Percentiles rank a stretch among this genome's conserved stretches.
These are phyloP conservation scores for Simplicillium aogashimaense DNA, from an alignment of 2,329 filamentous ascomycete species.

Conservation along the genomic window DNA sequence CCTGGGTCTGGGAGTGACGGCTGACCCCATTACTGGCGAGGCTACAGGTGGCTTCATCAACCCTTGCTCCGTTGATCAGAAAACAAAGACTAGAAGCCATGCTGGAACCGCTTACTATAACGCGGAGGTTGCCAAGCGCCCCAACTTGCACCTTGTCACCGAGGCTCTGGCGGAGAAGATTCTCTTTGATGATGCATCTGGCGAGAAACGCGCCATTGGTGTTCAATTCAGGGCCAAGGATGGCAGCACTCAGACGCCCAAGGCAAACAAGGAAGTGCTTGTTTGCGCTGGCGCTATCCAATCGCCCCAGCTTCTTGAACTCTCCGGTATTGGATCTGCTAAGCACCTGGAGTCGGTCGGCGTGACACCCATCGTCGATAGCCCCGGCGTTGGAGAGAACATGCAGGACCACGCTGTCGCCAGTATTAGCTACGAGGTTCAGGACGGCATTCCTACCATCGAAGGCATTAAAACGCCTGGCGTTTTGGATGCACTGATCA, in stretches of 20 bases:
- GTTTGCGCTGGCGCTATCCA: slow-evolving; percentile 34
- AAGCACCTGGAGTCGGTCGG: slow-evolving; percentile 22
- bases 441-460: slow-evolving; percentile 15
- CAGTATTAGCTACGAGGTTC: slow-evolving; percentile 20
- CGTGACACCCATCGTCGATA: slow-evolving; percentile 21
- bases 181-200: slow-evolving; percentile 7
- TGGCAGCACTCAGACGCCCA: slow-evolving; percentile 10
- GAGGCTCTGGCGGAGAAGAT: slow-evolving; percentile 9
- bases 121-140: slow-evolving; percentile 6
- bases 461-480: slow-evolving; percentile 21
- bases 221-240: slow-evolving; percentile 7
- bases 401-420: slow-evolving; percentile 25
- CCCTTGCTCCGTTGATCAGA: slow-evolving; percentile 17
- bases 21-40: slow-evolving; percentile 8
- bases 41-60: slow-evolving; percentile 11
- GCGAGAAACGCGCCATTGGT: slow-evolving; percentile 6
- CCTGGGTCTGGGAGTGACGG: slow-evolving; percentile 4
- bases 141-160: slow-evolving; percentile 10
- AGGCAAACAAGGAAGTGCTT: slow-evolving; percentile 32
- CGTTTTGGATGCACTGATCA: slow-evolving; percentile 16
- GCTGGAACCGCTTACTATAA: slow-evolving; percentile 10
- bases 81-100: slow-evolving; percentile 9
- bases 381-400: slow-evolving; percentile 28
- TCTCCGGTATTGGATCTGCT: slow-evolving; percentile 30
- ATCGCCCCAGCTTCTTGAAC: slow-evolving; percentile 31